Conservation (phyloP, 371 early-diverging fungal species). For the Mucor velutinosus region DNA sequence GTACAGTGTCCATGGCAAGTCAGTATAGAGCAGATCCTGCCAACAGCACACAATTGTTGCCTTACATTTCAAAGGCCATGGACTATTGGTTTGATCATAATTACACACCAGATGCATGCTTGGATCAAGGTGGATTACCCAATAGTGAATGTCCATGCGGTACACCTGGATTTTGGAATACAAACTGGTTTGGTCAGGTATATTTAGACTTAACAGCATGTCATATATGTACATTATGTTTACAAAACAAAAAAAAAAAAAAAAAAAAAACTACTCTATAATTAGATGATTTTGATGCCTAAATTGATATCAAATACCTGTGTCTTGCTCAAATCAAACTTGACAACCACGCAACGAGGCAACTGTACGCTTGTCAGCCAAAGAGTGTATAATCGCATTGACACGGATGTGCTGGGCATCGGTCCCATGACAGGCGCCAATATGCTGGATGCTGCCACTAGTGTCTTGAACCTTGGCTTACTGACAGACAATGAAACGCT, state of each 20-base stretch:
- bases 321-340: slow-evolving; percentile 17
- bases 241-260: not conserved
- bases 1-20: slow-evolving; percentile 29
- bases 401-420: slow-evolving; percentile 20
- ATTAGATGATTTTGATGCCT: slow-evolving; percentile 29
- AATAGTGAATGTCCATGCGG: slow-evolving; percentile 34
- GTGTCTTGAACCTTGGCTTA: slow-evolving; percentile 19
- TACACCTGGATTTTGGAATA: slow-evolving; percentile 39
- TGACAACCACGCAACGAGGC: slow-evolving; percentile 11
- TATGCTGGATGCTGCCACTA: slow-evolving; percentile 26
- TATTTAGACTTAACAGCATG: not conserved
- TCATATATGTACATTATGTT: not conserved
- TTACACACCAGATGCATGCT: slow-evolving; percentile 26
- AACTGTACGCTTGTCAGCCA: slow-evolving; percentile 18
- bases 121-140: slow-evolving; percentile 29
- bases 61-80: slow-evolving; percentile 19
- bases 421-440: slow-evolving; percentile 33
- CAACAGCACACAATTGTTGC: slow-evolving; percentile 1
- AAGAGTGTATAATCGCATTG: slow-evolving; percentile 19
- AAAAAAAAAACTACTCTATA: no score
- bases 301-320: slow-evolving; percentile 24
- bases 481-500: slow-evolving; percentile 26
- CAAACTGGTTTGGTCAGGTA: slow-evolving; percentile 39
- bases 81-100: slow-evolving; percentile 31
- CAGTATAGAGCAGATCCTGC: slow-evolving; percentile 10